Percentiles rank a stretch among this genome's conserved stretches.
These are phyloP conservation scores for Aspergillus tamarii DNA, from an alignment of 2,329 filamentous ascomycete genomes.

Conservation along the genomic window DNA sequence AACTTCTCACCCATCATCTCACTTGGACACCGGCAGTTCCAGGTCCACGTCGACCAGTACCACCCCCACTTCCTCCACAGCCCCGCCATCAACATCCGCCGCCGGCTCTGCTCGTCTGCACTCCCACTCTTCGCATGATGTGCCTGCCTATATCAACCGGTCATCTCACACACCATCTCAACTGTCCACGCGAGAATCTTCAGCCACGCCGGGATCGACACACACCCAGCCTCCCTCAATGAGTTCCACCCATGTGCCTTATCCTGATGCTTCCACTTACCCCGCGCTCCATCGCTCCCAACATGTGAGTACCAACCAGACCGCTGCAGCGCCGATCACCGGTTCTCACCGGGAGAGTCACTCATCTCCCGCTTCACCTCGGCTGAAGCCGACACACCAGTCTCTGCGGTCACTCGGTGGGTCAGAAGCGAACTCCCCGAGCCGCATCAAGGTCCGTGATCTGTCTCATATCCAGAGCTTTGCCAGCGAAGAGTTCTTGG, in stretches of 20 bases:
- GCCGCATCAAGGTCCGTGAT: slow-evolving; percentile 79
- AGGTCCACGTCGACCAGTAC: slow-evolving; percentile 37
- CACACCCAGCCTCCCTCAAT: slow-evolving; percentile 45
- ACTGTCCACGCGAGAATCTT: slow-evolving; percentile 29
- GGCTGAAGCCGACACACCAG: slow-evolving; percentile 48
- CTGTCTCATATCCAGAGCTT: slow-evolving; percentile 89
- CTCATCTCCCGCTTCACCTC: slow-evolving; percentile 49
- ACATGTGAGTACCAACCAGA: slow-evolving; percentile 29
- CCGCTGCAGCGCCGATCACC: slow-evolving; percentile 30
- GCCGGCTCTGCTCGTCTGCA: slow-evolving; percentile 37
- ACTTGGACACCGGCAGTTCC: slow-evolving; percentile 30
- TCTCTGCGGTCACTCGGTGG: slow-evolving; percentile 48
- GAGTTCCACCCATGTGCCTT: slow-evolving; percentile 44
- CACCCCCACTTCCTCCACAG: slow-evolving; percentile 41
- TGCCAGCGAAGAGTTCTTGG: slow-evolving; percentile 74
- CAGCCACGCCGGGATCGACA: slow-evolving; percentile 24
- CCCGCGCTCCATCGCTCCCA: slow-evolving; percentile 22
- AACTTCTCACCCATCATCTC: slow-evolving; percentile 28
- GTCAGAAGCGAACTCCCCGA: slow-evolving; percentile 53
- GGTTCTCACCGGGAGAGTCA: slow-evolving; percentile 33
- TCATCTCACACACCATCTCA: slow-evolving; percentile 30
- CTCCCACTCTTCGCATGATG: slow-evolving; percentile 34
- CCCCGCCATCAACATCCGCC: slow-evolving; percentile 38
- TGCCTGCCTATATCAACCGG: slow-evolving; percentile 39
- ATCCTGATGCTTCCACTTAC: slow-evolving; percentile 21